A percentile compares a stretch with the other conserved stretches of the same genome.
Evolutionary conservation across 257 asterid species (phyloP).

Genomic region (Solanum etuberosum): DNA sequence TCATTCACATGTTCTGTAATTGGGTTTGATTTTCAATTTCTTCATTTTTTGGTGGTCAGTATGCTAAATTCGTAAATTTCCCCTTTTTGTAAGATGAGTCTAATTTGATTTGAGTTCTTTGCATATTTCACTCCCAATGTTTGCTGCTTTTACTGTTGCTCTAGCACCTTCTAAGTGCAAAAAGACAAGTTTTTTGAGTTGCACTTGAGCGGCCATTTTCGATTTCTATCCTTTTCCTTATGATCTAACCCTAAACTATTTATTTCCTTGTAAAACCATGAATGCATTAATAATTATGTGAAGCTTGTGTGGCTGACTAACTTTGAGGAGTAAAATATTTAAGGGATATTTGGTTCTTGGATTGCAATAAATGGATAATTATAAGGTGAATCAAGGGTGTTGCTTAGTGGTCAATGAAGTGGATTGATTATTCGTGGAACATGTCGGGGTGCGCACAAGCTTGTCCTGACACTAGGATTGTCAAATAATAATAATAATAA

Average conservation of each 20-base stretch:
- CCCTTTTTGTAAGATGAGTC: neutral
- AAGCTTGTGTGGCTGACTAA: neutral
- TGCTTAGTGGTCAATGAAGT: neutral
- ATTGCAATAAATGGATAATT: neutral
- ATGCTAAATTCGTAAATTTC: neutral
- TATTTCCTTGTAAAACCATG: neutral
- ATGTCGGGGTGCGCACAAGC: neutral
- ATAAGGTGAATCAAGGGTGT: neutral
- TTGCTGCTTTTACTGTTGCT: neutral
- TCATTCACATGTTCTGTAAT: neutral
- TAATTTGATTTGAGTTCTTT: neutral
- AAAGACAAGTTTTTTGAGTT: neutral
- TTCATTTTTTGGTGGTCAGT: neutral
- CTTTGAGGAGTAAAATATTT: neutral
- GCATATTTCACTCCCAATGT: neutral
- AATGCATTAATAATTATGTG: neutral
- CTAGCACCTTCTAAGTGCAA: neutral
- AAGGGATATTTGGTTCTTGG: neutral
- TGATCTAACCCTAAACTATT: neutral
- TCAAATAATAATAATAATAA: neutral
- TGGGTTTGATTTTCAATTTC: neutral
- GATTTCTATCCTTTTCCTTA: neutral
- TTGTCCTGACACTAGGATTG: neutral
- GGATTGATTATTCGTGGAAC: neutral
- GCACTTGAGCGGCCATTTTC: neutral